Percentiles rank a stretch among this genome's conserved stretches.
These are phyloP conservation scores for Candida gorgasii DNA, from an alignment of 805 yeast genomes.

Conservation along the genomic window DNA sequence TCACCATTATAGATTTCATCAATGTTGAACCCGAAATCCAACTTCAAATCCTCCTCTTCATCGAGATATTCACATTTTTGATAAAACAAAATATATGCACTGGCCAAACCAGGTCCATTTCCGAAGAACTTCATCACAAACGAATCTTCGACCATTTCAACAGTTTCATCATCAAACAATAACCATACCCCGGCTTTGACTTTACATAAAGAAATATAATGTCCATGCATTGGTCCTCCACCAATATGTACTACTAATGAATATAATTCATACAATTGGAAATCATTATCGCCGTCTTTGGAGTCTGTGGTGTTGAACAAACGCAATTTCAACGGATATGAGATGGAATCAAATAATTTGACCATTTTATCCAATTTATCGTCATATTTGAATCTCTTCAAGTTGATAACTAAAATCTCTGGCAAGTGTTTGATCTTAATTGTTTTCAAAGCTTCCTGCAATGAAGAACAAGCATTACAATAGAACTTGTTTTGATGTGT, in stretches of 20 bases:
- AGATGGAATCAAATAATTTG: conserved; percentile 82
- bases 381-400: conserved; percentile 89
- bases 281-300: conserved; percentile 29
- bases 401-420: conserved; percentile 73
- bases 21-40: conserved; percentile 37
- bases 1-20: conserved; percentile 34
- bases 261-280: conserved; percentile 68
- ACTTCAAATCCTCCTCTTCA: conserved; percentile 30
- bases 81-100: conserved; percentile 89
- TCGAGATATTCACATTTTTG: conserved; percentile 48
- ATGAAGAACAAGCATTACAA: conserved; percentile 85
- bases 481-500: conserved; percentile 87
- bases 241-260: conserved; percentile 94
- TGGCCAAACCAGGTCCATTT: conserved; percentile 81
- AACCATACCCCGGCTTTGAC: conserved; percentile 83
- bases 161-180: conserved; percentile 92
- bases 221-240: conserved; percentile 98
- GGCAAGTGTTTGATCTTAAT: conserved; percentile 81
- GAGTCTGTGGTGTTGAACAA: conserved; percentile 63
- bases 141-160: conserved; percentile 80
- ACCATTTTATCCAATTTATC: conserved; percentile 80
- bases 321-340: conserved; percentile 72
- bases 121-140: conserved; percentile 88
- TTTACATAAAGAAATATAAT: conserved; percentile 84
- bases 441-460: conserved; percentile 92